Evolutionary conservation across 2,329 filamentous ascomycete genomes (phyloP).

Genomic region (Hypoxylon sp.): DNA sequence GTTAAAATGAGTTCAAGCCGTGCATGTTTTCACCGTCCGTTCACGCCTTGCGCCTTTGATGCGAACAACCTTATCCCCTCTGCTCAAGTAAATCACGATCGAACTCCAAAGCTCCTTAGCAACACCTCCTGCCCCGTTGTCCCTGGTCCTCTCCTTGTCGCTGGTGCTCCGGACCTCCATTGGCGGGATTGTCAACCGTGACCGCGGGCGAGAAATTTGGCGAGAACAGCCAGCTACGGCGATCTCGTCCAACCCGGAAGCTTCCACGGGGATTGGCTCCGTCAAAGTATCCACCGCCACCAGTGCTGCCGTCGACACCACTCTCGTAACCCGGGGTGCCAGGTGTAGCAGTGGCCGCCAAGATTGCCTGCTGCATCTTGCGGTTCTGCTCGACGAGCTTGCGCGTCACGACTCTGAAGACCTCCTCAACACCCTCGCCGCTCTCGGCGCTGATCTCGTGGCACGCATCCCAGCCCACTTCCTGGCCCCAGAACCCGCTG

Average conservation of each 20-base stretch:
- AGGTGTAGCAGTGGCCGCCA: constrained; percentile 65
- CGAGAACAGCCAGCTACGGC: constrained; percentile 70
- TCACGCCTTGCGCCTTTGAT: not conserved
- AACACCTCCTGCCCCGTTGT: constrained; percentile 48
- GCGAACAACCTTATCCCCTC: no score
- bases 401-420: constrained; percentile 79
- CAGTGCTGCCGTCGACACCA: constrained; percentile 9
- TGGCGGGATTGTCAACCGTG: constrained; percentile 60
- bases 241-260: constrained; percentile 69
- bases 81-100: not conserved
- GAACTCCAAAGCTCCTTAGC: constrained; percentile 20
- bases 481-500: constrained; percentile 89
- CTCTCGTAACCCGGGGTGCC: constrained; percentile 62
- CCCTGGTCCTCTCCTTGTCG: constrained; percentile 33
- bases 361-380: constrained; percentile 70
- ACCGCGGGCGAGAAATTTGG: constrained; percentile 66
- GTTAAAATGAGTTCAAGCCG: not conserved
- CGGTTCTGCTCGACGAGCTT: constrained; percentile 74
- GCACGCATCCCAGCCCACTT: constrained; percentile 95
- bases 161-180: constrained; percentile 47
- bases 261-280: constrained; percentile 61
- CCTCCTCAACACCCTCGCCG: constrained; percentile 95
- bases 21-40: not conserved
- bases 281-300: constrained; percentile 62
- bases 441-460: constrained; percentile 96